Percentiles rank a stretch among this genome's conserved stretches.
Conservation (phyloP, 352 stramenopile genomes). For the Globisporangium acanthophoron region DNA sequence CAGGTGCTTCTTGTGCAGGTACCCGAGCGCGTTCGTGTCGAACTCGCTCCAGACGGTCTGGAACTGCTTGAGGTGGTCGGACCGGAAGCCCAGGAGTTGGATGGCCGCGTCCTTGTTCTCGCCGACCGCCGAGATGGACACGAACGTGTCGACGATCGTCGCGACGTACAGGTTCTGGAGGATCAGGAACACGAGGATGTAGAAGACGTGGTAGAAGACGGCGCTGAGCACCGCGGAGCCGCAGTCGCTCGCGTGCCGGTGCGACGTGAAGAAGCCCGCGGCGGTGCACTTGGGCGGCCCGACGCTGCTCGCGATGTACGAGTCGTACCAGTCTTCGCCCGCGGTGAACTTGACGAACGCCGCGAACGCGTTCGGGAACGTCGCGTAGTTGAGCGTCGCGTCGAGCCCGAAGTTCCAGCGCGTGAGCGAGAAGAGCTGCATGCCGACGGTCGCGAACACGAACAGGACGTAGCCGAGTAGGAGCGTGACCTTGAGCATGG, state of each 20-base stretch:
- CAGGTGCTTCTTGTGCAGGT: slow-evolving; percentile 68
- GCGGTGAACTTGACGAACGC: slow-evolving; percentile 80
- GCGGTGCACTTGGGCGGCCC: slow-evolving; percentile 50
- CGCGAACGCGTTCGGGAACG: slow-evolving; percentile 66
- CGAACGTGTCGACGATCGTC: slow-evolving; percentile 79
- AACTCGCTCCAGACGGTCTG: slow-evolving; percentile 72
- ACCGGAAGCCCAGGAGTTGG: slow-evolving; percentile 57
- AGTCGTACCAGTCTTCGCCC: slow-evolving; percentile 82
- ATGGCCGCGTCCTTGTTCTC: slow-evolving; percentile 51
- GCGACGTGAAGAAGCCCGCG: slow-evolving; percentile 21
- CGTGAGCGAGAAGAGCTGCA: slow-evolving; percentile 79
- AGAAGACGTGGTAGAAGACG: slow-evolving; percentile 79
- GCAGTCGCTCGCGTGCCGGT: slow-evolving; percentile 50
- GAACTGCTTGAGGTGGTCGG: slow-evolving; percentile 56
- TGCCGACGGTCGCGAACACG: slow-evolving; percentile 75
- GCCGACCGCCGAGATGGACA: slow-evolving; percentile 60
- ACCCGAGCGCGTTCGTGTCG: slow-evolving; percentile 63
- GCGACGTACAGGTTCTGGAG: slow-evolving; percentile 80
- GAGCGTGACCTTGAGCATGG: slow-evolving; percentile 77
- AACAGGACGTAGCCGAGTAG: slow-evolving; percentile 78
- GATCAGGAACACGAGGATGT: slow-evolving; percentile 71
- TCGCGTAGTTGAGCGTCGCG: slow-evolving; percentile 67
- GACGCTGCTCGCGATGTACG: slow-evolving; percentile 66
- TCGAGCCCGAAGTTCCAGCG: slow-evolving; percentile 75
- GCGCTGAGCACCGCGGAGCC: slow-evolving; percentile 54